Conservation (phyloP, 352 stramenopile genomes). For the Globisporangium paddicum region DNA sequence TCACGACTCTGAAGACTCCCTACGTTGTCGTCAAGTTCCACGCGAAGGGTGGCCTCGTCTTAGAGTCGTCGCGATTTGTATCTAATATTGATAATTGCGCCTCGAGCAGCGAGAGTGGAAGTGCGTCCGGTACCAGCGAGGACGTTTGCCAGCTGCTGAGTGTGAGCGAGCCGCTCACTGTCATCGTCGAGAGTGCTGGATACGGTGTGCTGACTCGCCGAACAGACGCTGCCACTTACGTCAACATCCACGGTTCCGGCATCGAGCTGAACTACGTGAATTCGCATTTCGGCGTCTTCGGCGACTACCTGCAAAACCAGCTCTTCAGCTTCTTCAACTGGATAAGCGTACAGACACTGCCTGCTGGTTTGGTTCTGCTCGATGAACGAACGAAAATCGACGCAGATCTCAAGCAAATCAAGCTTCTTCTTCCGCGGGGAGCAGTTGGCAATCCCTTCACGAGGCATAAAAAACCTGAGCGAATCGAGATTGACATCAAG, state of each 20-base stretch:
- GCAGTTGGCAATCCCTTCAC: constrained; percentile 34
- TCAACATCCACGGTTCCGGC: constrained; percentile 30
- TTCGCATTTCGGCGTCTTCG: constrained; percentile 35
- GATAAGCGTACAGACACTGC: constrained; percentile 46
- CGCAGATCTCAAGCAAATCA: constrained; percentile 30
- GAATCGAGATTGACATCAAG: constrained; percentile 43
- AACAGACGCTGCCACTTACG: constrained; percentile 33
- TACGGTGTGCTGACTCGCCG: constrained; percentile 43
- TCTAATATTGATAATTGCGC: not conserved
- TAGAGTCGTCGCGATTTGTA: constrained; percentile 43
- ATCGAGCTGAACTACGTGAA: constrained; percentile 64
- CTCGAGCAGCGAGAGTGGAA: not conserved
- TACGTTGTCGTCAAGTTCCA: constrained; percentile 33
- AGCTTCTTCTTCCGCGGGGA: constrained; percentile 40
- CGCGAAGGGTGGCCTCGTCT: constrained; percentile 25
- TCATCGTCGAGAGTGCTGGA: constrained; percentile 40
- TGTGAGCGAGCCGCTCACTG: constrained; percentile 19
- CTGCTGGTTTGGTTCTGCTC: constrained; percentile 17
- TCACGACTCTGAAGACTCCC: constrained; percentile 34
- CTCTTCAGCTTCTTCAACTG: constrained; percentile 66
- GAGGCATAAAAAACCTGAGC: constrained; percentile 39
- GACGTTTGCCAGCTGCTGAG: constrained; percentile 45
- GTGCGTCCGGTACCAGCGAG: constrained; percentile 11
- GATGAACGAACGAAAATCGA: constrained; percentile 61
- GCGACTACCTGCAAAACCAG: constrained; percentile 50